These are phyloP conservation scores for Sarocladium oryzae DNA, from an alignment of 2,329 filamentous ascomycete species.

Conservation along the genomic window DNA sequence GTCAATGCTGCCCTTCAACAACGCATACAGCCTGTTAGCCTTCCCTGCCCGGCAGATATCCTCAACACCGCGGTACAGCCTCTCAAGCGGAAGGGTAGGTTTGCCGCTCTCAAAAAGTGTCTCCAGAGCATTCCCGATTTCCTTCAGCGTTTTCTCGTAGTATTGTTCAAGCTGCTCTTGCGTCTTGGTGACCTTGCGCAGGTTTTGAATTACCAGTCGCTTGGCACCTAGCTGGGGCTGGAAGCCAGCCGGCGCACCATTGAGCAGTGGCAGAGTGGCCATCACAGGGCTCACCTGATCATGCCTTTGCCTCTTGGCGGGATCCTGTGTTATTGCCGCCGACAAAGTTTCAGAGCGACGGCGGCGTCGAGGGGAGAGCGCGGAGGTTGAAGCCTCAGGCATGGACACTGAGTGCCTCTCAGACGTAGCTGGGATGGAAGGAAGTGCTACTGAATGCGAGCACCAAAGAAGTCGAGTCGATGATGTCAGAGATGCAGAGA, in stretches of 20 bases:
- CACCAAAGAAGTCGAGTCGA: neutral
- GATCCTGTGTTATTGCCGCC: slow-evolving; percentile 5
- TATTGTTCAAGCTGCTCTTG: slow-evolving; percentile 65
- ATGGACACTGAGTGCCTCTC: neutral
- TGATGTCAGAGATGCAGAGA: neutral
- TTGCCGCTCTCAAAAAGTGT: slow-evolving; percentile 63
- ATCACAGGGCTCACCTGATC: slow-evolving; percentile 19
- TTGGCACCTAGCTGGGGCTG: slow-evolving; percentile 72
- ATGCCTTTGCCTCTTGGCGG: slow-evolving; percentile 26
- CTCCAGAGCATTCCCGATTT: slow-evolving; percentile 66
- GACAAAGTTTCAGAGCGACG: neutral
- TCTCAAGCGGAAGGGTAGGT: slow-evolving; percentile 71
- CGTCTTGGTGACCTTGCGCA: slow-evolving; percentile 52
- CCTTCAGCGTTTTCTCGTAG: slow-evolving; percentile 66
- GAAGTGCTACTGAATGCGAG: neutral
- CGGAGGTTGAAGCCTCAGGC: slow-evolving; percentile 1
- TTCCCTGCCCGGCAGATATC: slow-evolving; percentile 78
- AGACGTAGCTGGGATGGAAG: neutral
- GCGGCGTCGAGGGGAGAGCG: slow-evolving; percentile 7
- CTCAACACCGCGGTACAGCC: slow-evolving; percentile 85
- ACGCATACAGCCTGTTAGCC: slow-evolving; percentile 59
- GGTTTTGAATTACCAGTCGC: slow-evolving; percentile 90
- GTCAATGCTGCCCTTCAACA: slow-evolving; percentile 61
- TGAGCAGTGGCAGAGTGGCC: slow-evolving; percentile 17
- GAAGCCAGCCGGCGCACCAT: slow-evolving; percentile 26